Evolutionary conservation across 257 asterid species (phyloP).

Genomic region (Solanum pinnatisectum): DNA sequence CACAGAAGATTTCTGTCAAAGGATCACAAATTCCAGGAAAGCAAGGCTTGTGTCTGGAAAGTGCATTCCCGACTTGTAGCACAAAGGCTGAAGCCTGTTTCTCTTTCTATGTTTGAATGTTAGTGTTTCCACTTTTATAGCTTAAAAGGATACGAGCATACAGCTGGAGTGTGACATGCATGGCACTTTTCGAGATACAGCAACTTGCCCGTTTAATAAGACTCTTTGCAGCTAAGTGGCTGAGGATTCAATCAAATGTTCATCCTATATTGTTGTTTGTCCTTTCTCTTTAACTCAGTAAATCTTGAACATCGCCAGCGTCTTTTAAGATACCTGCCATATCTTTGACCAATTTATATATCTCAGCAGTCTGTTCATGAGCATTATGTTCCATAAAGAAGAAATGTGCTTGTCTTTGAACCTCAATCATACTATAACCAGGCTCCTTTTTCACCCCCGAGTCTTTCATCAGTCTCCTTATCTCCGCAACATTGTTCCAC

Average conservation of each 20-base stretch:
- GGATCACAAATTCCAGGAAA: neutral
- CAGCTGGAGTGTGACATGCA: neutral
- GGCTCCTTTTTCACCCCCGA: constrained; percentile 77
- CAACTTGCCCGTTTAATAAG: neutral
- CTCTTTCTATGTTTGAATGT: neutral
- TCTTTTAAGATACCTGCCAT: constrained; percentile 45
- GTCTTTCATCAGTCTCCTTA: constrained; percentile 78
- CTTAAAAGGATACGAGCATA: neutral
- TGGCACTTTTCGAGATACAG: neutral
- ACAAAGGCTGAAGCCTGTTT: neutral
- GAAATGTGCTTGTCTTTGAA: constrained; percentile 61
- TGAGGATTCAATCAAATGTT: neutral
- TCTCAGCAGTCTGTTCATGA: constrained; percentile 50
- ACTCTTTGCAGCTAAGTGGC: neutral
- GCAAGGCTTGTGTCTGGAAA: neutral
- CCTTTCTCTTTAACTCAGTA: constrained; percentile 22
- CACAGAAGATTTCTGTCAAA: neutral
- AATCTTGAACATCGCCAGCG: constrained; percentile 34
- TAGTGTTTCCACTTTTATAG: neutral
- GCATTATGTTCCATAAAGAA: constrained; percentile 83
- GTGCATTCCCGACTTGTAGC: neutral
- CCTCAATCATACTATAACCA: constrained; percentile 90
- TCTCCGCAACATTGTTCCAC: constrained; percentile 79
- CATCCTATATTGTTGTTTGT: neutral
- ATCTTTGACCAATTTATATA: constrained; percentile 39